Evolutionary conservation across 208 protist genomes (phyloP).

Genomic region (Crithidia sp.): DNA sequence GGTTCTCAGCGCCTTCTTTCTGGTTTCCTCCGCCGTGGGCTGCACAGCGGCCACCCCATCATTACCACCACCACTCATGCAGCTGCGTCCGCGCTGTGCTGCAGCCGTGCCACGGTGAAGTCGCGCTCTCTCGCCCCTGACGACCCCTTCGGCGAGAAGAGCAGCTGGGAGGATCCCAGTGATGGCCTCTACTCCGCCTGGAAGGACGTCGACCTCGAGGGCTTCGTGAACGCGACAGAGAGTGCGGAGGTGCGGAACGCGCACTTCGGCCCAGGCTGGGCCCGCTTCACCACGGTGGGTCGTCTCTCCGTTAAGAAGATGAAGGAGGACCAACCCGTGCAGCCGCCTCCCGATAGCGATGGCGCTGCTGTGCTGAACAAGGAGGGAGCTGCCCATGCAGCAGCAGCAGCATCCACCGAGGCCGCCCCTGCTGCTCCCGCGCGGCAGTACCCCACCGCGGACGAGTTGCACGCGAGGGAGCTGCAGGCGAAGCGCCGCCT

Average conservation of each 20-base stretch:
- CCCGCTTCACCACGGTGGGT: constrained; percentile 71
- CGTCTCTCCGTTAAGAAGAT: constrained; percentile 67
- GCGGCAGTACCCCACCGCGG: constrained; percentile 30
- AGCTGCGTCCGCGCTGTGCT: background rate
- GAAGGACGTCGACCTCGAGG: constrained; percentile 68
- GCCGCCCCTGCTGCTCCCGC: too few species aligned
- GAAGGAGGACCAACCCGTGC: constrained; percentile 36
- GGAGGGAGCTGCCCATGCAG: too few species aligned
- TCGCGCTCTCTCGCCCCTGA: constrained; percentile 60
- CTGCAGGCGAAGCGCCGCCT: constrained; percentile 43
- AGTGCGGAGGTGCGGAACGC: constrained; percentile 69
- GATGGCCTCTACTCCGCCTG: constrained; percentile 71
- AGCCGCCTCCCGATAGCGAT: background rate
- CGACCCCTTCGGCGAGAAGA: constrained; percentile 81
- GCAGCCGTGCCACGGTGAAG: constrained; percentile 30
- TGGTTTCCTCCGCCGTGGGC: too few species aligned
- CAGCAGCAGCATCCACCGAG: too few species aligned
- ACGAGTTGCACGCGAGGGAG: constrained; percentile 58
- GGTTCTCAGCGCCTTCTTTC: too few species aligned
- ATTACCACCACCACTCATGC: too few species aligned
- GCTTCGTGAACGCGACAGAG: constrained; percentile 64
- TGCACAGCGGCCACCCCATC: too few species aligned
- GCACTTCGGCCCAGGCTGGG: constrained; percentile 86
- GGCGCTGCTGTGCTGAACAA: too few species aligned
- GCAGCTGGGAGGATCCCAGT: constrained; percentile 66